Conservation (phyloP, 2,329 filamentous ascomycete species). For the Trichocomaceae sp. region DNA sequence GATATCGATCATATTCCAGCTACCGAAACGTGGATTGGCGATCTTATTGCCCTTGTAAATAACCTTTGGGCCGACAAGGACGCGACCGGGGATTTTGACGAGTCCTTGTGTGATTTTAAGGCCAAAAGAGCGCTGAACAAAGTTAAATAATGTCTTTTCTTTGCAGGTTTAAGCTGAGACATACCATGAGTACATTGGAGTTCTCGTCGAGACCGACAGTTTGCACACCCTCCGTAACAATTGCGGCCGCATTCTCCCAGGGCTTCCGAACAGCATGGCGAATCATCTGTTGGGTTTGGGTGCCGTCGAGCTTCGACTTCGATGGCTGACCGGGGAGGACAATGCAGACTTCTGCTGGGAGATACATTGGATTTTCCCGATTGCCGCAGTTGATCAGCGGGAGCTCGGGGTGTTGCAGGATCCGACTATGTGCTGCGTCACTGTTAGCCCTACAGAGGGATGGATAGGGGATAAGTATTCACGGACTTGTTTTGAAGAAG, state of each 20-base stretch:
- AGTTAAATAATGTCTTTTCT: conserved; percentile 25
- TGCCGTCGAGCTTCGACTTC: conserved; percentile 48
- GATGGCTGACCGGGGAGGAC: conserved; percentile 58
- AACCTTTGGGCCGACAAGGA: conserved; percentile 57
- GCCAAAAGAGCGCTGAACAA: conserved; percentile 53
- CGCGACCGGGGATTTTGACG: conserved; percentile 65
- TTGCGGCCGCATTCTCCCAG: conserved; percentile 57
- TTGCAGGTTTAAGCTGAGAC: background rate
- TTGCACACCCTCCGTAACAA: conserved; percentile 48
- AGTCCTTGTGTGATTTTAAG: conserved; percentile 49
- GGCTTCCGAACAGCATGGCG: conserved; percentile 61
- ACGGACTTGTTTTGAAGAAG: conserved; percentile 18
- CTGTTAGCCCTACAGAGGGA: conserved; percentile 27
- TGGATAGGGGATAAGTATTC: conserved; percentile 5
- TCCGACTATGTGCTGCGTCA: conserved; percentile 26
- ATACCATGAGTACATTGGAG: background rate
- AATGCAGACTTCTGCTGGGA: conserved; percentile 58
- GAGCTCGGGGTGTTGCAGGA: conserved; percentile 23
- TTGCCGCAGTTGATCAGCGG: conserved; percentile 61
- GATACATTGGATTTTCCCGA: conserved; percentile 48
- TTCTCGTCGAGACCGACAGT: background rate
- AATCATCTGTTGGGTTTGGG: conserved; percentile 62
- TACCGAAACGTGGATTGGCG: conserved; percentile 43
- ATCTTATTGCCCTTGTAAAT: conserved; percentile 44
- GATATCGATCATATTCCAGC: conserved; percentile 62